phyloP scores from a whole-genome alignment of 495 filamentous ascomycete species.

The Rostrohypoxylon terebratum region DNA sequence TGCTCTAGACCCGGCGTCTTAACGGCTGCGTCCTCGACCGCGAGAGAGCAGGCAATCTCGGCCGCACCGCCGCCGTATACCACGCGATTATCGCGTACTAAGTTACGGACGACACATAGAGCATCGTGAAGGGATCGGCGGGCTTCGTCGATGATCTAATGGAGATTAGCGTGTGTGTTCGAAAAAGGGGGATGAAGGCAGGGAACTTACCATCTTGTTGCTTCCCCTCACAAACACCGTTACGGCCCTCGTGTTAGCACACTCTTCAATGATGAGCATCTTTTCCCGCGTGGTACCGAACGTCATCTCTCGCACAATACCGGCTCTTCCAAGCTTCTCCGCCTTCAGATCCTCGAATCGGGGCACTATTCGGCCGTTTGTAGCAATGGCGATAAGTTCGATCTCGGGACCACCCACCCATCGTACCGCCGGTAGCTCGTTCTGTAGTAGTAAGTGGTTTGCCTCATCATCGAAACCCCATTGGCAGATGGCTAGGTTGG shows the following conservation, averaged over 20 bases:
- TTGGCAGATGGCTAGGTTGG: slow-evolving; percentile 98
- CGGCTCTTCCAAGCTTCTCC: slow-evolving; percentile 90
- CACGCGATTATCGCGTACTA: slow-evolving; percentile 94
- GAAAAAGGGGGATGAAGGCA: not conserved
- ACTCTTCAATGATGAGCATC: slow-evolving; percentile 99
- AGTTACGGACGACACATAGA: slow-evolving; percentile 95
- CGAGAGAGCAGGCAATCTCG: slow-evolving; percentile 96
- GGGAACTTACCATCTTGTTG: slow-evolving; percentile 91
- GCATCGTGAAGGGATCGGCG: slow-evolving; percentile 98
- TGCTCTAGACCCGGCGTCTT: slow-evolving; percentile 97
- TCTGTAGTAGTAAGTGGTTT: slow-evolving; percentile 95
- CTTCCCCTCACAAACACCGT: slow-evolving; percentile 96
- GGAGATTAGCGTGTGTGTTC: slow-evolving; percentile 40
- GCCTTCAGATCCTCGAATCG: slow-evolving; percentile 93
- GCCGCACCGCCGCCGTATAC: slow-evolving; percentile 99
- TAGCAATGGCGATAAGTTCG: slow-evolving; percentile 97
- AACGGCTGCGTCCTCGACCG: slow-evolving; percentile 93
- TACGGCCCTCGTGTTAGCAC: slow-evolving; percentile 95
- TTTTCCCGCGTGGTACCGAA: slow-evolving; percentile 98
- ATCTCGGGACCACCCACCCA: slow-evolving; percentile 99
- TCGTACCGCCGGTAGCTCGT: slow-evolving; percentile 92
- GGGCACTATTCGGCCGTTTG: slow-evolving; percentile 96
- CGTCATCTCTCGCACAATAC: slow-evolving; percentile 90
- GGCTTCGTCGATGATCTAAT: slow-evolving; percentile 96
- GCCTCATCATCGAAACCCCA: slow-evolving; percentile 99